Evolutionary conservation across 2,329 filamentous ascomycete species (phyloP), one percentile per base, ranked within the genome.

Genomic region (Acrodontium crateriforme): DNA sequence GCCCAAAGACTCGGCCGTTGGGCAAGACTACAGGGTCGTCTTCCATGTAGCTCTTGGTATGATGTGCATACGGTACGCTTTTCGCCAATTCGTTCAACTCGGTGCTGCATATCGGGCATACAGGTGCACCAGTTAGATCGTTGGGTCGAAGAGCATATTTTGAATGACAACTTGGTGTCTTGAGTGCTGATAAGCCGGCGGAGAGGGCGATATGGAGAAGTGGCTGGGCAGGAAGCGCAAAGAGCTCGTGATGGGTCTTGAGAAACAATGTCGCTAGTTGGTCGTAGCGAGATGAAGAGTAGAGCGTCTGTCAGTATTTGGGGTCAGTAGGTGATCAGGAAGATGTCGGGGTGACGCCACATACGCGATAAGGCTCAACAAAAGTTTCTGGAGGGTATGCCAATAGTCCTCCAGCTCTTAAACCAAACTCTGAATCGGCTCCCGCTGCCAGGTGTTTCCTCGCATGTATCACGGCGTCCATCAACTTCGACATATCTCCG

Each of bases 71-170:
- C 1, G 89, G 89, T 24, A 98, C 80, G 43, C 78, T 76, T 28
- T 77, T 67, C 2, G 89, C 87, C 18, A 98, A 69, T 46, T 85
- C 80, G 53, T 95, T 95, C 31, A 98, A 70, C 56, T 98, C 89
- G 1, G 79, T 89, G 25, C 79, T 89, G 62, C 89, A 98, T 48
- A 98, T 95, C 3, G 89, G 89, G 45, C 89, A 98, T 22, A 95
- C 74, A 26, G 74, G 77, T 6, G 79, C 56, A 8, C 56, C 77
- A 2, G 73, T 74, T 1, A 78, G 68, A 7, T 68, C 66, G 8
- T 77, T 54, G 1, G 54, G 75, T 59, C 67, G 38, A 1, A 69
- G 66, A 4, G 69, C 60, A 41, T 67, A 67, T 13, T 63, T 60
- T 2, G 78, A 78, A 58, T 95, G 85, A 52, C 89, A 98, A 10